Evolutionary conservation across 2,329 filamentous ascomycete genomes (phyloP).

Genomic region (Phialocephala sp.): DNA sequence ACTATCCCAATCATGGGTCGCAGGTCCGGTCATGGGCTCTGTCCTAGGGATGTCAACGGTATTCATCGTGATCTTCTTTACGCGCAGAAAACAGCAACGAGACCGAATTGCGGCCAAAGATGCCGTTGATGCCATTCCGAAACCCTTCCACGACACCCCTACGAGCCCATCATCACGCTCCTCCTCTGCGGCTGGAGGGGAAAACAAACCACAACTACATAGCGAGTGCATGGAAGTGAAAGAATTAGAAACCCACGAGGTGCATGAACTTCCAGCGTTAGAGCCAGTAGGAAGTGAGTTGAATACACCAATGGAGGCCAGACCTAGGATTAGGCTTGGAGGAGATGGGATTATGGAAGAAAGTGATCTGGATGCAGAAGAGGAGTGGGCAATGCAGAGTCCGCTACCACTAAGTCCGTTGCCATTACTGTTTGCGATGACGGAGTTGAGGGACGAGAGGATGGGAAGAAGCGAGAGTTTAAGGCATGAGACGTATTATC

Average conservation of each 20-base stretch:
- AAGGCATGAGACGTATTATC: conserved; percentile 39
- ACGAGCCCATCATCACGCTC: conserved; percentile 5
- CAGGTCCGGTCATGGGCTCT: conserved; percentile 37
- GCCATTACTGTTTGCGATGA: conserved; percentile 33
- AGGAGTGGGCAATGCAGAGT: conserved; percentile 29
- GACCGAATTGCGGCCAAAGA: not conserved
- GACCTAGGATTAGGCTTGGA: not conserved
- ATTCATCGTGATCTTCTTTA: conserved; percentile 38
- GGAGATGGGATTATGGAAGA: not conserved
- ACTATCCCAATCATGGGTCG: conserved; percentile 36
- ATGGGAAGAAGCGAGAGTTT: conserved; percentile 23
- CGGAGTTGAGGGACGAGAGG: conserved; percentile 35
- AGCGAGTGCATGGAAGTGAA: conserved; percentile 27
- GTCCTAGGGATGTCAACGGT: conserved; percentile 36
- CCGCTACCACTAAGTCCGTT: conserved; percentile 33
- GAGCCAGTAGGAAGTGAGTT: conserved; percentile 39
- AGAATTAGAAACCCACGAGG: conserved; percentile 34
- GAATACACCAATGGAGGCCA: conserved; percentile 25
- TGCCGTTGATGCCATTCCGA: not conserved
- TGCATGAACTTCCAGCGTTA: conserved; percentile 34
- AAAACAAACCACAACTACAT: conserved; percentile 32
- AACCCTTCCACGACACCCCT: conserved; percentile 23
- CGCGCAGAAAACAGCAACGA: conserved; percentile 27
- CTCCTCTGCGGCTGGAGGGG: not conserved
- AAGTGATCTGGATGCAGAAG: conserved; percentile 12